Percentiles rank a stretch among this genome's conserved stretches.
These are phyloP conservation scores for Cytospora schulzeri DNA, from an alignment of 2,329 filamentous ascomycete species.

Conservation along the genomic window DNA sequence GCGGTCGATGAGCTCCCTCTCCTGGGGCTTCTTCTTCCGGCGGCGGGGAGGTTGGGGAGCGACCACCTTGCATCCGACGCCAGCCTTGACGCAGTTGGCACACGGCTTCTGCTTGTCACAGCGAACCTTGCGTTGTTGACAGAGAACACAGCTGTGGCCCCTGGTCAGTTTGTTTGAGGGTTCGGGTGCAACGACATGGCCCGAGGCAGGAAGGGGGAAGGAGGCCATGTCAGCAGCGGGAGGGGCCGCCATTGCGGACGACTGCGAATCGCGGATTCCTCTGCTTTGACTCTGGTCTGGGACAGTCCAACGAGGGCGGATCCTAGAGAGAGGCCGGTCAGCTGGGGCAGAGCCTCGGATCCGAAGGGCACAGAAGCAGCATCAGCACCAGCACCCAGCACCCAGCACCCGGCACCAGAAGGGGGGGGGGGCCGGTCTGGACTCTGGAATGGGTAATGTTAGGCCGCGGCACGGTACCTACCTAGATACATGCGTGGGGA, in stretches of 20 bases:
- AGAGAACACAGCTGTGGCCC: slow-evolving; percentile 68
- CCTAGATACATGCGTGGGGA: slow-evolving; percentile 8
- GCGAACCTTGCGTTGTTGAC: slow-evolving; percentile 75
- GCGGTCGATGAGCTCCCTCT: slow-evolving; percentile 71
- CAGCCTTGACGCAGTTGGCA: slow-evolving; percentile 65
- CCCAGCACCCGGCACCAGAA: neutral
- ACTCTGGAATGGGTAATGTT: slow-evolving; percentile 8
- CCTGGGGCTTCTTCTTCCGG: slow-evolving; percentile 65
- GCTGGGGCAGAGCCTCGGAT: slow-evolving; percentile 25
- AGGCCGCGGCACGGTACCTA: slow-evolving; percentile 7
- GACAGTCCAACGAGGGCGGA: slow-evolving; percentile 15
- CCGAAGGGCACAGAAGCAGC: slow-evolving; percentile 23
- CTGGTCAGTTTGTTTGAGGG: slow-evolving; percentile 56
- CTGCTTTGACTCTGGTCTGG: slow-evolving; percentile 10
- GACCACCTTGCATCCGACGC: slow-evolving; percentile 62
- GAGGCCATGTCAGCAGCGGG: slow-evolving; percentile 24
- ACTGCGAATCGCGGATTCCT: neutral
- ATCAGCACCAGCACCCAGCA: neutral
- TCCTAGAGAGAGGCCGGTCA: slow-evolving; percentile 18
- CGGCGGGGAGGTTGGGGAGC: slow-evolving; percentile 59
- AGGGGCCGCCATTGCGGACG: slow-evolving; percentile 25
- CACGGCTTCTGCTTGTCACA: slow-evolving; percentile 76
- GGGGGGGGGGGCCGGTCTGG: slow-evolving; percentile 1
- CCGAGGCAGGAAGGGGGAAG: slow-evolving; percentile 34
- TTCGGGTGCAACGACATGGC: slow-evolving; percentile 36